These are phyloP conservation scores for Penicillium pulvis DNA, from an alignment of 495 filamentous ascomycete species.

Conservation along the genomic window DNA sequence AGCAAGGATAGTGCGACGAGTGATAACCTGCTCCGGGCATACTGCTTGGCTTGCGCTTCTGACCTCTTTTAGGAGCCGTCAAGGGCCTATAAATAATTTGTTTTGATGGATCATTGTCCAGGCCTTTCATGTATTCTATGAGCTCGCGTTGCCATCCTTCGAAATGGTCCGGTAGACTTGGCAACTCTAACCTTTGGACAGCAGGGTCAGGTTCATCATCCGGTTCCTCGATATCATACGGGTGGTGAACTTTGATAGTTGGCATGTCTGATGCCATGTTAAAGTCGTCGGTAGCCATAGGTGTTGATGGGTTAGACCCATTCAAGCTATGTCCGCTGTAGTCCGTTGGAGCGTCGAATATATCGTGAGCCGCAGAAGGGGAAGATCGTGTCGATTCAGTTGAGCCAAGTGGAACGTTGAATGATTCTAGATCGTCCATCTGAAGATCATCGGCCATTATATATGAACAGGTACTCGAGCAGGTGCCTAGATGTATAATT, in stretches of 20 bases:
- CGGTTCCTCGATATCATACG: constrained; percentile 50
- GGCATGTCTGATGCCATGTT: constrained; percentile 10
- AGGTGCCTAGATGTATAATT: neutral
- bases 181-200: constrained; percentile 12
- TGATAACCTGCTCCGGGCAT: neutral
- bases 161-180: constrained; percentile 21
- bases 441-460: constrained; percentile 3
- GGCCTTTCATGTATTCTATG: constrained; percentile 32
- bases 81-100: constrained; percentile 3
- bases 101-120: constrained; percentile 25
- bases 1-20: neutral
- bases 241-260: constrained; percentile 27
- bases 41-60: constrained; percentile 40
- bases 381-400: neutral
- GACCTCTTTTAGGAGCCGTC: constrained; percentile 28
- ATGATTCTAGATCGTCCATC: constrained; percentile 2
- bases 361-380: neutral
- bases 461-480: neutral
- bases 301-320: constrained; percentile 21
- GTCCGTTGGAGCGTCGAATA: constrained; percentile 8
- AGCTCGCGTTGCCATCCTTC: constrained; percentile 41
- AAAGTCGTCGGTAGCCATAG: constrained; percentile 1
- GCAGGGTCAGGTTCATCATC: constrained; percentile 32
- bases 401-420: neutral
- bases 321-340: constrained; percentile 20